Base-by-base conservation (phyloP, 2,329 filamentous ascomycete genomes). In the Beauveria sp. region DNA sequence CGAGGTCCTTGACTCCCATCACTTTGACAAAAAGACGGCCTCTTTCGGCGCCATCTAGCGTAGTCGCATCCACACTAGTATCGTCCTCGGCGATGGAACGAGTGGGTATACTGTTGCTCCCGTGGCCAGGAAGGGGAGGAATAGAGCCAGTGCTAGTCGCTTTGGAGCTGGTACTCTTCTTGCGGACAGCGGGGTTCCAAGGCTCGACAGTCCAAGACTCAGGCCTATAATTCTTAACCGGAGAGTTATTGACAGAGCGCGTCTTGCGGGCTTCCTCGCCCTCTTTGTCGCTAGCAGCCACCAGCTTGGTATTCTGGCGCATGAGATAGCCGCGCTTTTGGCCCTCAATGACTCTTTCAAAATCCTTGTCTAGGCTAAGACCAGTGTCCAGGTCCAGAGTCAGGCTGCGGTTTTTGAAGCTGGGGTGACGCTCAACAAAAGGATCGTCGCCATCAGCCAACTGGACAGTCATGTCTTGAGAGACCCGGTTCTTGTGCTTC, bases 241-340 rank as follows among this genome's bases (percentile, higher is more conserved):
- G 86, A 6, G 89, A 91, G 68, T 84, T 87, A 18, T 83, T 85
- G 16, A 83, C 84, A 30, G 87, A 86, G 60, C 85, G 84, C 26
- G 79, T 73, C 73, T 78, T 74, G 66, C 75, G 66, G 74, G 86
- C 70, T 72, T 86, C 70, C 72, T 88, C 79, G 38, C 79, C 76
- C 64, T 88, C 81, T 66, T 89, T 88, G 73, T 91, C 88, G 72
- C 88, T 96, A n/a, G 95, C 95, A 55, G 96, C 86, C 56, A 99
- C 91, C 59, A 99, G 84, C 75, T 98, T 98, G 3, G 93, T 98
- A 76, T 98, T 99, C 70, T 99, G 93, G 70, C 95, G 87, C 93
- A 98, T 99, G 51, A 98, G 82, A 71, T 99, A 99, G 61, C 95
- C 95, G 79, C 96, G 93, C 93, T 98, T 98, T 89, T 97, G 93